A percentile compares a stretch with the other conserved stretches of the same genome.
These are phyloP conservation scores for Mitragyna speciosa DNA, from an alignment of 257 asterid species.

Conservation along the genomic window DNA sequence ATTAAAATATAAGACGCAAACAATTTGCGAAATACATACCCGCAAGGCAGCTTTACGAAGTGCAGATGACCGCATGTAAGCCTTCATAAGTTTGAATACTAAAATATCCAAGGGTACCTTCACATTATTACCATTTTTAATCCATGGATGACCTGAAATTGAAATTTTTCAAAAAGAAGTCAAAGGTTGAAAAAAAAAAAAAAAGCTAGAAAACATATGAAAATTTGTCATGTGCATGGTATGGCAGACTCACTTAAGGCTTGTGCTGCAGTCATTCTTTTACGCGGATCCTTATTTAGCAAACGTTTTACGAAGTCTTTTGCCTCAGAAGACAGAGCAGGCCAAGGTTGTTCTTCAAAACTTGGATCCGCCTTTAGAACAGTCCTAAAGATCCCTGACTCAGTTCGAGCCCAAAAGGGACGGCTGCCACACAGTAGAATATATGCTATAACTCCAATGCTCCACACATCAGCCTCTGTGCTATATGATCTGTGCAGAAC, in stretches of 20 bases:
- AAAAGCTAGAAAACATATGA: neutral
- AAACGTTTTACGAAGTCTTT: conserved; percentile 81
- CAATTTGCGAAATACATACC: conserved; percentile 42
- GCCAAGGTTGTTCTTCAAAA: conserved; percentile 91
- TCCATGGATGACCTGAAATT: conserved; percentile 94
- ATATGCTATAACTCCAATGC: conserved; percentile 85
- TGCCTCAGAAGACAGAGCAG: conserved; percentile 70
- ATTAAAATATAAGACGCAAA: neutral
- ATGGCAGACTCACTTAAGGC: conserved; percentile 66
- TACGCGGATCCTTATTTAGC: conserved; percentile 84
- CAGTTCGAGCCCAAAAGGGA: conserved; percentile 97
- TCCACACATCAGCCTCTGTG: conserved; percentile 97
- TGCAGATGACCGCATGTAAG: conserved; percentile 90
- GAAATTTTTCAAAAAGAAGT: conserved; percentile 12
- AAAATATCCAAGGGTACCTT: conserved; percentile 77
- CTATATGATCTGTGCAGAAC: conserved; percentile 86
- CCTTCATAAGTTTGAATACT: conserved; percentile 79
- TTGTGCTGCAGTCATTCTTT: conserved; percentile 94
- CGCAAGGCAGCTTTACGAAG: conserved; percentile 90
- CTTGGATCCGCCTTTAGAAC: conserved; percentile 90
- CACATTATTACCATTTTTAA: conserved; percentile 46
- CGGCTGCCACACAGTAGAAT: conserved; percentile 85
- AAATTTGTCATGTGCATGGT: neutral
- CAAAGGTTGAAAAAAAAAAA: neutral
- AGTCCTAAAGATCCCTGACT: conserved; percentile 87